Evolutionary conservation across 2,329 filamentous ascomycete species (phyloP).

Genomic region (Atkinsonella texensis): DNA sequence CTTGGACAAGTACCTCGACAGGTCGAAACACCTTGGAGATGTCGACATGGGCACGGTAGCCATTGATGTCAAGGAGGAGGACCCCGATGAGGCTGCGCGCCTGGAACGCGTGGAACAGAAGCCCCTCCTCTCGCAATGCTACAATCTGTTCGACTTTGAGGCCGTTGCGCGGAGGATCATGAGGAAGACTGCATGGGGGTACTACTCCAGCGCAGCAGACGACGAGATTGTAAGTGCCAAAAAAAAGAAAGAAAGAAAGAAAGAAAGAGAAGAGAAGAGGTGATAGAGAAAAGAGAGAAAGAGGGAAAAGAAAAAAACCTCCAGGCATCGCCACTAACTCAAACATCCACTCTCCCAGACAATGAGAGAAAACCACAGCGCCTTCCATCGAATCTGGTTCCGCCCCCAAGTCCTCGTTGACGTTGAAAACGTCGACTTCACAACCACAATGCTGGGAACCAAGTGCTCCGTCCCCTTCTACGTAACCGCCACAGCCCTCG

Average conservation of each 20-base stretch:
- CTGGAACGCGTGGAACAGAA: conserved; percentile 63
- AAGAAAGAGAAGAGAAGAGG: too few species aligned
- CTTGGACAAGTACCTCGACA: conserved; percentile 70
- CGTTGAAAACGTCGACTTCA: conserved; percentile 75
- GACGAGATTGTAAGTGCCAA: conserved; percentile 27
- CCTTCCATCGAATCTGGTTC: conserved; percentile 97
- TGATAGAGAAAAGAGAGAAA: too few species aligned
- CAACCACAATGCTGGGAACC: conserved; percentile 86
- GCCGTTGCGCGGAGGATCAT: conserved; percentile 79
- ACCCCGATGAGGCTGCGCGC: conserved; percentile 46
- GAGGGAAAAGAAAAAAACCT: background rate
- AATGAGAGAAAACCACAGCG: conserved; percentile 86
- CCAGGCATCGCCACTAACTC: background rate
- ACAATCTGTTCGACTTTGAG: conserved; percentile 93
- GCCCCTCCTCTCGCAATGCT: conserved; percentile 76
- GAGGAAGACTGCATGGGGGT: conserved; percentile 96
- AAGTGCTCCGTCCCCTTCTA: conserved; percentile 84
- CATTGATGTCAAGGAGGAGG: conserved; percentile 57
- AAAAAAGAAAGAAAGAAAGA: too few species aligned
- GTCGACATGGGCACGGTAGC: conserved; percentile 80
- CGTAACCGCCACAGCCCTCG: conserved; percentile 88
- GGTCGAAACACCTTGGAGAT: conserved; percentile 75
- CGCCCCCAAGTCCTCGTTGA: conserved; percentile 79
- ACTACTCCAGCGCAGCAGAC: conserved; percentile 81
- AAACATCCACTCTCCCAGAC: conserved; percentile 42